Conservation (phyloP, 2,329 filamentous ascomycete genomes). For the Paracorniculantispora psalliotae region DNA sequence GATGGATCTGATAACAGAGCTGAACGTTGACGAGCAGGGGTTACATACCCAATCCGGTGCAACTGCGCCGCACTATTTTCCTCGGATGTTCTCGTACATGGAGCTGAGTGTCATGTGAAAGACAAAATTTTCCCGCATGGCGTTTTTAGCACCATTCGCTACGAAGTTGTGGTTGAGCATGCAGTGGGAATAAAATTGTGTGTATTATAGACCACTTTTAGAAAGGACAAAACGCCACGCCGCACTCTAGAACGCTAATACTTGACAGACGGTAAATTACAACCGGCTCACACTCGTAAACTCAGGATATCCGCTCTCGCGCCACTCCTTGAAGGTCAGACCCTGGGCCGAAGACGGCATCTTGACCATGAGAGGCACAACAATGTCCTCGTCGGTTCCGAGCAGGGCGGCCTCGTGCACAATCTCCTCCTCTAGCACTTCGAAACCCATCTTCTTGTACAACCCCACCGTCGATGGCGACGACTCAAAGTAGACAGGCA, state of each 20-base stretch:
- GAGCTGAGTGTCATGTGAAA: background rate
- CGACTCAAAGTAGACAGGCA: constrained; percentile 45
- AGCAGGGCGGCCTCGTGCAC: constrained; percentile 34
- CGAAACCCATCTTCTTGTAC: constrained; percentile 44
- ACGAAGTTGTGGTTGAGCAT: too few relatives aligned
- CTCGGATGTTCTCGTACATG: background rate
- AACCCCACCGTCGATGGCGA: constrained; percentile 36
- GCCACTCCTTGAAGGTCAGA: constrained; percentile 32
- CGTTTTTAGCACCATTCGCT: too few relatives aligned
- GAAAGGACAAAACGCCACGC: background rate
- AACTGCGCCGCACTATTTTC: background rate
- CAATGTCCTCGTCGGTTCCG: constrained; percentile 30
- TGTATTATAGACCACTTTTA: background rate
- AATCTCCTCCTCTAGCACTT: constrained; percentile 32
- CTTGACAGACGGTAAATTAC: background rate
- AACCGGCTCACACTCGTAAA: background rate
- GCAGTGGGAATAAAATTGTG: background rate
- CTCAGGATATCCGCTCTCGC: constrained; percentile 19
- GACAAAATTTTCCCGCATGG: background rate
- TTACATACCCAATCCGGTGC: background rate
- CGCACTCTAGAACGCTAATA: background rate
- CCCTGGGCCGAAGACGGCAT: constrained; percentile 32
- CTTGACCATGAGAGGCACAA: constrained; percentile 37
- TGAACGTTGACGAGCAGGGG: background rate
- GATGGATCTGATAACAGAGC: constrained; percentile 15